Percentiles rank a stretch among this genome's conserved stretches.
phyloP scores from a whole-genome alignment of 1,284 basidiomycete species.

The Ustilago nuda region DNA sequence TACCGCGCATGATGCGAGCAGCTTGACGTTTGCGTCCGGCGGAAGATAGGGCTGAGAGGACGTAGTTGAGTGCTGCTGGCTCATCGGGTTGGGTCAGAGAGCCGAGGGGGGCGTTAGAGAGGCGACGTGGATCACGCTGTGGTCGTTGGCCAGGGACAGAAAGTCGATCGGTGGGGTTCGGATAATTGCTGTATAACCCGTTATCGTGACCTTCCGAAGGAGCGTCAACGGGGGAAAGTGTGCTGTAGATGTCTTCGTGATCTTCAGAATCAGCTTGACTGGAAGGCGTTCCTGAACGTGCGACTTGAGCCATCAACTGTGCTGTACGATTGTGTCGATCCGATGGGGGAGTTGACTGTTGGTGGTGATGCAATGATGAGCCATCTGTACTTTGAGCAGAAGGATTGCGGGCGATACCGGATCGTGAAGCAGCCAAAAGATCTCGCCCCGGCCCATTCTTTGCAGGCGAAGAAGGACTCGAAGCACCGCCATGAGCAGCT shows the following conservation, averaged over 20 bases:
- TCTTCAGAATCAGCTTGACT: slow-evolving; percentile 45
- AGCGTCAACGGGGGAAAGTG: slow-evolving; percentile 48
- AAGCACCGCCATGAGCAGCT: slow-evolving; percentile 9
- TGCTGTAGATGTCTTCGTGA: slow-evolving; percentile 59
- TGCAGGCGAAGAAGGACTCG: slow-evolving; percentile 36
- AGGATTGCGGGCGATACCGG: slow-evolving; percentile 22
- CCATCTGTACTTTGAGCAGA: slow-evolving; percentile 29
- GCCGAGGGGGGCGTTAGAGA: slow-evolving; percentile 51
- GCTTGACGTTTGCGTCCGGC: slow-evolving; percentile 64
- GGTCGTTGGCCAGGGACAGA: slow-evolving; percentile 46
- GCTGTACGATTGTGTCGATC: slow-evolving; percentile 54
- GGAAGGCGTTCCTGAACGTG: slow-evolving; percentile 34
- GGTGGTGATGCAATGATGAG: slow-evolving; percentile 5
- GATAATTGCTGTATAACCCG: slow-evolving; percentile 33
- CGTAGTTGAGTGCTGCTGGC: slow-evolving; percentile 59
- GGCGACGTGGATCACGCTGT: slow-evolving; percentile 37
- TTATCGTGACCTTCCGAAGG: slow-evolving; percentile 38
- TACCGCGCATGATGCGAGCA: slow-evolving; percentile 63
- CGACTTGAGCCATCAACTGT: slow-evolving; percentile 53
- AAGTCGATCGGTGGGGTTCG: slow-evolving; percentile 22
- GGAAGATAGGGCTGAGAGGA: slow-evolving; percentile 58
- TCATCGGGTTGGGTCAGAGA: slow-evolving; percentile 56
- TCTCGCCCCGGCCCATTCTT: slow-evolving; percentile 36
- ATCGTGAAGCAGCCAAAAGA: slow-evolving; percentile 33
- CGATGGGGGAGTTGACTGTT: slow-evolving; percentile 19